Evolutionary conservation across 495 filamentous ascomycete species (phyloP).

Genomic region (Cercophora samala): DNA sequence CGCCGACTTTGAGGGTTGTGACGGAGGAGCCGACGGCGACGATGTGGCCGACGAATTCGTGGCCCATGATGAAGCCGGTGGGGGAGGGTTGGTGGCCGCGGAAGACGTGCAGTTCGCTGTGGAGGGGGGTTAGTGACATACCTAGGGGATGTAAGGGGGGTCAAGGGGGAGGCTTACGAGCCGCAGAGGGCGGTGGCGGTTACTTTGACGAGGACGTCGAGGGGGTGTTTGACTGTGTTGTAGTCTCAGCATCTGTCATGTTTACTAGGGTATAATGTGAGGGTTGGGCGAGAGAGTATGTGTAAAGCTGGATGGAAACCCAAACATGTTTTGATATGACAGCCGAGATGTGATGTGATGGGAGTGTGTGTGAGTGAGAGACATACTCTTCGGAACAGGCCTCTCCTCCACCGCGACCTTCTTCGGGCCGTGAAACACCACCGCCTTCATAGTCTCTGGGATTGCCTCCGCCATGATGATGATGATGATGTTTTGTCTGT

Average conservation of each 20-base stretch:
- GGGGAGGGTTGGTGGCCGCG: slow-evolving; percentile 68
- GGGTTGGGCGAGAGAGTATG: too few species aligned
- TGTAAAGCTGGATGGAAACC: too few species aligned
- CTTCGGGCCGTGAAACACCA: slow-evolving; percentile 64
- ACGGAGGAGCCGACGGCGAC: slow-evolving; percentile 65
- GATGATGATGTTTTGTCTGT: background rate
- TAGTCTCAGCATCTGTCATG: background rate
- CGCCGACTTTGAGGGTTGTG: slow-evolving; percentile 67
- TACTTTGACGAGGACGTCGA: slow-evolving; percentile 83
- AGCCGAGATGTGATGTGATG: background rate
- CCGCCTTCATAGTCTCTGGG: slow-evolving; percentile 60
- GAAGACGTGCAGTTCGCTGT: slow-evolving; percentile 85
- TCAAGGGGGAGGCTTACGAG: slow-evolving; percentile 56
- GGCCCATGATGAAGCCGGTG: slow-evolving; percentile 57
- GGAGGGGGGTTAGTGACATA: slow-evolving; percentile 2
- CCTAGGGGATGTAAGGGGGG: too few species aligned
- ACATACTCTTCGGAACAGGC: slow-evolving; percentile 55
- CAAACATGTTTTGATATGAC: too few species aligned
- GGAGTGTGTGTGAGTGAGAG: slow-evolving; percentile 9
- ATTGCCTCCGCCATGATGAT: slow-evolving; percentile 7
- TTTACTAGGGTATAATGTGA: too few species aligned
- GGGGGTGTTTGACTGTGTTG: slow-evolving; percentile 58
- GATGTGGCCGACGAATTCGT: slow-evolving; percentile 80
- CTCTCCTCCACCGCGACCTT: slow-evolving; percentile 62
- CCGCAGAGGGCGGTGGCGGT: slow-evolving; percentile 85